These are phyloP conservation scores for Pulveroboletus sp. DNA, from an alignment of 768 basidiomycete species.

Conservation along the genomic window DNA sequence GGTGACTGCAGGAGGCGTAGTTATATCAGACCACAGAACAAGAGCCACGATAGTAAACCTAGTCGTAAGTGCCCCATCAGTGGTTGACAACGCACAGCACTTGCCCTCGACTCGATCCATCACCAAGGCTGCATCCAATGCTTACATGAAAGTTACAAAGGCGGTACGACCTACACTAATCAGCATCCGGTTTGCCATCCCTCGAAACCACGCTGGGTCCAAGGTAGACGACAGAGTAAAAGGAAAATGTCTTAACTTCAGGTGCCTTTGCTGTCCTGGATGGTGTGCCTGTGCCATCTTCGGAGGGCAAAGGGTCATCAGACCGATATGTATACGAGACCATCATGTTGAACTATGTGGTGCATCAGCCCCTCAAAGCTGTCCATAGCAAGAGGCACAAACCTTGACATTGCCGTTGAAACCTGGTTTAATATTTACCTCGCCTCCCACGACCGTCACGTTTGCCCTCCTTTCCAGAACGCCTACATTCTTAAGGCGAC, in stretches of 20 bases:
- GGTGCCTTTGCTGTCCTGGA: conserved; percentile 48
- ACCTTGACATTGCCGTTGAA: conserved; percentile 78
- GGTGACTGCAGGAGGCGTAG: too few relatives aligned
- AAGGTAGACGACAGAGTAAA: conserved; percentile 80
- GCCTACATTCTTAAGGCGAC: conserved; percentile 57
- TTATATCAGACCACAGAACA: too few relatives aligned
- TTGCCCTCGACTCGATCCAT: not conserved
- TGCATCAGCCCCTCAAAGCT: not conserved
- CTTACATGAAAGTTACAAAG: not conserved
- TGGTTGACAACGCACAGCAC: too few relatives aligned
- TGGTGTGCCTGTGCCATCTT: conserved; percentile 49
- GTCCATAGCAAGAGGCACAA: conserved; percentile 19
- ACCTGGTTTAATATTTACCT: conserved; percentile 80
- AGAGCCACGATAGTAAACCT: too few relatives aligned
- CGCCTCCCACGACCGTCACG: conserved; percentile 81
- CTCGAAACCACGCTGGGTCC: conserved; percentile 62
- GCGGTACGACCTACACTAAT: conserved; percentile 4
- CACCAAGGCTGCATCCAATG: not conserved
- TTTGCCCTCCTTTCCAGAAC: conserved; percentile 89
- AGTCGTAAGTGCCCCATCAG: too few relatives aligned
- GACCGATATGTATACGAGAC: conserved; percentile 92
- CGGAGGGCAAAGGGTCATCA: conserved; percentile 72
- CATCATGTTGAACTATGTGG: conserved; percentile 84
- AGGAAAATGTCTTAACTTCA: conserved; percentile 85
- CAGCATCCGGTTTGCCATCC: conserved; percentile 40